These are phyloP conservation scores for Pascua sp. DNA, from an alignment of 1,284 basidiomycete genomes.

Conservation along the genomic window DNA sequence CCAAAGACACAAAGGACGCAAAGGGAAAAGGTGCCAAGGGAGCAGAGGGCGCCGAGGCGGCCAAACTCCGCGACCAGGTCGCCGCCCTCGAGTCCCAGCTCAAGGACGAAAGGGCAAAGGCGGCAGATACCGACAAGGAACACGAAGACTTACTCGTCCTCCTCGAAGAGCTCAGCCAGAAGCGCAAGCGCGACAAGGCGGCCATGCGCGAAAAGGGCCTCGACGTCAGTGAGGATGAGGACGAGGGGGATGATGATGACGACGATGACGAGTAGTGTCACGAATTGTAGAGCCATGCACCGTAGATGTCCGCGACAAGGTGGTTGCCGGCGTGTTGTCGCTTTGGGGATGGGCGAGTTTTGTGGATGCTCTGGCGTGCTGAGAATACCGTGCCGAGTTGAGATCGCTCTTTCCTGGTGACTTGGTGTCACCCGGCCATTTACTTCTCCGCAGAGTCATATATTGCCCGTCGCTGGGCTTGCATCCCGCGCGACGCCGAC, in stretches of 20 bases:
- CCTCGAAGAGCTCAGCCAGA: conserved; percentile 84
- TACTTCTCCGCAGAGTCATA: too few species aligned
- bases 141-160: conserved; percentile 91
- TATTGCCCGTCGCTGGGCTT: too few species aligned
- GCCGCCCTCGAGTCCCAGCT: conserved; percentile 49
- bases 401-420: too few species aligned
- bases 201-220: conserved; percentile 67
- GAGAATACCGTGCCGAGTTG: too few species aligned
- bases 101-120: conserved; percentile 60
- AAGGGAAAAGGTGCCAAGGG: conserved; percentile 18
- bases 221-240: conserved; percentile 90
- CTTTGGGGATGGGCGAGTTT: too few species aligned
- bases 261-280: conserved; percentile 27
- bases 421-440: too few species aligned
- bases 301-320: too few species aligned
- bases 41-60: conserved; percentile 13
- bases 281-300: too few species aligned
- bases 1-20: conserved; percentile 2
- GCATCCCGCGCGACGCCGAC: too few species aligned
- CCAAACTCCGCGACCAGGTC: conserved; percentile 22
- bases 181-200: conserved; percentile 77
- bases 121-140: conserved; percentile 82
- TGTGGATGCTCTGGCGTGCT: too few species aligned
- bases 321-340: too few species aligned
- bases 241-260: conserved; percentile 65